Evolutionary conservation across 305 asterid genomes (phyloP).

Genomic region (Solanum aculeatissimum): DNA sequence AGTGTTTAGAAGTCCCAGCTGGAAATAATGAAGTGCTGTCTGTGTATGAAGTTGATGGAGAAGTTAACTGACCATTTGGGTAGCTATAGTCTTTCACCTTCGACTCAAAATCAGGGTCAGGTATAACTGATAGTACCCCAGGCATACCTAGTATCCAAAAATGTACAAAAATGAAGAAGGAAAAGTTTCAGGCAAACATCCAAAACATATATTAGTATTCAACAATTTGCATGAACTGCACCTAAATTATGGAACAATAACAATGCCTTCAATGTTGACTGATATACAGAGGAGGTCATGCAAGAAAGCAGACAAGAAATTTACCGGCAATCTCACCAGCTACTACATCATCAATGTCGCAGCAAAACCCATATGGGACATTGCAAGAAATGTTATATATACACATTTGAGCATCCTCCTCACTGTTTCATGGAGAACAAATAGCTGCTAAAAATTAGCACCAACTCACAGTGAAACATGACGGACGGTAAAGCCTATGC

Average conservation of each 20-base stretch:
- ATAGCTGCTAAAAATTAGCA: background rate
- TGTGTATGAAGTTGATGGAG: conserved; percentile 10
- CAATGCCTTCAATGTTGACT: background rate
- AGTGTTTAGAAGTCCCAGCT: conserved; percentile 43
- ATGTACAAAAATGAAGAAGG: background rate
- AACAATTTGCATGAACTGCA: background rate
- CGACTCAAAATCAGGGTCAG: conserved; percentile 55
- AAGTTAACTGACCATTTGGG: conserved; percentile 17
- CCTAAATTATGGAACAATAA: background rate
- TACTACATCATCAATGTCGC: conserved; percentile 55
- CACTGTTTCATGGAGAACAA: conserved; percentile 23
- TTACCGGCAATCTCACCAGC: conserved; percentile 57
- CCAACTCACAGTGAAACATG: background rate
- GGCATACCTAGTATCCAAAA: conserved; percentile 32
- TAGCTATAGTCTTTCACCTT: conserved; percentile 37
- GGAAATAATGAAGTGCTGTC: conserved; percentile 42
- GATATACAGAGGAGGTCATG: background rate
- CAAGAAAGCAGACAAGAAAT: background rate
- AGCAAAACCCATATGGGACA: conserved; percentile 67
- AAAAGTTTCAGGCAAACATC: background rate
- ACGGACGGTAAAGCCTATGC: background rate
- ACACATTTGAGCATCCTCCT: conserved; percentile 75
- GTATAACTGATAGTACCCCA: conserved; percentile 51
- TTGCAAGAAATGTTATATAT: conserved; percentile 63
- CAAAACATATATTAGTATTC: background rate